Evolutionary conservation across 2,329 filamentous ascomycete genomes (phyloP), one percentile per base, ranked within the genome.

Genomic region (Aureobasidium melanogenum): DNA sequence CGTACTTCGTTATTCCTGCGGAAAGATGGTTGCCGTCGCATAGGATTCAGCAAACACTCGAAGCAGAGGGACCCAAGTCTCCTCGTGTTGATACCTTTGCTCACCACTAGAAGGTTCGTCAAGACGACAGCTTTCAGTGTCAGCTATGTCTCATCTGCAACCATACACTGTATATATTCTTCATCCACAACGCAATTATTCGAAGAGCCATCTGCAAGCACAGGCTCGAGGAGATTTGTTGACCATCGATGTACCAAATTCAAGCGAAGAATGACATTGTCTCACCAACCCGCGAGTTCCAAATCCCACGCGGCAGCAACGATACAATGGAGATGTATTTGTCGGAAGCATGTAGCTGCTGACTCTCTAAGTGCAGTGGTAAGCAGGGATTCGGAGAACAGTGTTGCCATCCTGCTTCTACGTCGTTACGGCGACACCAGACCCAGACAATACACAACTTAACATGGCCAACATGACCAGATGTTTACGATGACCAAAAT

Each of bases 1-100:
- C 69, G 19, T 75, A 70, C 66, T 71, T 65, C 64, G 46, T 73
- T 30, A 71, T 69, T 22, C 73, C 73, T 0, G 73, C 73, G 52
- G 69, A 73, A n/a, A 63, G 67, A 52, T 75, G 73, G 73, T 61
- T 75, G 60, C 72, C 72, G 14, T 38, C 41, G 26, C 54, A 58
- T 24, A 58, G 54, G 14, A 58, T 58, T 5, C 54, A 58, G 41
- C 54, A 58, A 17, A 58, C 54, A 7, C 43, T 58, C 15, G 54
- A 58, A 19, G 54, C 54, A 24, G 43, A 47, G n/a, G 52, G 52
- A 24, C 41, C 54, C 41, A 58, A 58, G 43, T 36, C 54, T 38
- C 24, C 47, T 19, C 54, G 32, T 36, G 41, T 58, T 14, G 54
- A 58, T 9, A 58, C 54, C 8, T 38, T 46, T n/a, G 43, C 54